Evolutionary conservation across 768 basidiomycete species (phyloP), one percentile per base, ranked within the genome.

Genomic region (Tylopilus balloui): DNA sequence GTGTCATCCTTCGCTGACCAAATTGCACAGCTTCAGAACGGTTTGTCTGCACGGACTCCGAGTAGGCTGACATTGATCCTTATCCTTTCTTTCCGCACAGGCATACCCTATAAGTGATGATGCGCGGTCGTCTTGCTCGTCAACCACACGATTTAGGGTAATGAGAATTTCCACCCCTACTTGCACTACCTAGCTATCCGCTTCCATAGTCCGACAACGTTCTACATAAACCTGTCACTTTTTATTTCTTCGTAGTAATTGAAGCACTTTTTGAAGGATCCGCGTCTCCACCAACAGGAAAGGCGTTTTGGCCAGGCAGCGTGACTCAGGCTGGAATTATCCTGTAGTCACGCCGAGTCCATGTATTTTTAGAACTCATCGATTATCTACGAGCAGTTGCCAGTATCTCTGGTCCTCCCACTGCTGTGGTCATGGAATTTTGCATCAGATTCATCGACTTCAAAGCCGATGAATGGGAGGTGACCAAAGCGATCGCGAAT

Each of bases 401-500:
- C 8, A n/a, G 15, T 3, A 34, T n/a, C n/a, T n/a, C 32, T 6
- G n/a, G 2, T 34, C 7, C 7, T 25, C 32, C 7, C 6, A 9
- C 34, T 8, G 34, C n/a, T n/a, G n/a, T 9, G 4, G n/a, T 8
- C n/a, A 75, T 76, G 74, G 73, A 75, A 34, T 59, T 76, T 39
- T 54, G 57, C 19, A 58, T 76, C 23, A 58, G 49, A 9, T 60
- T 64, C 25, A 48, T 77, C 9, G 43, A 58, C 13, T 65, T 56
- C 48, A 68, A 71, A 14, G 76, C 73, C 2, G 77, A 73, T 47
- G 58, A 74, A 37, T 85, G 77, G 72, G 76, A 78, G 28, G 72
- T 88, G 15, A 83, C 77, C 19, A 74, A 79, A 31, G 71, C 65
- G 6, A 71, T 91, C 39, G 79, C 79, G 1, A 47, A 3, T 4